Base-by-base conservation (phyloP, 257 asterid genomes). In the Lithospermum erythrorhizon region DNA sequence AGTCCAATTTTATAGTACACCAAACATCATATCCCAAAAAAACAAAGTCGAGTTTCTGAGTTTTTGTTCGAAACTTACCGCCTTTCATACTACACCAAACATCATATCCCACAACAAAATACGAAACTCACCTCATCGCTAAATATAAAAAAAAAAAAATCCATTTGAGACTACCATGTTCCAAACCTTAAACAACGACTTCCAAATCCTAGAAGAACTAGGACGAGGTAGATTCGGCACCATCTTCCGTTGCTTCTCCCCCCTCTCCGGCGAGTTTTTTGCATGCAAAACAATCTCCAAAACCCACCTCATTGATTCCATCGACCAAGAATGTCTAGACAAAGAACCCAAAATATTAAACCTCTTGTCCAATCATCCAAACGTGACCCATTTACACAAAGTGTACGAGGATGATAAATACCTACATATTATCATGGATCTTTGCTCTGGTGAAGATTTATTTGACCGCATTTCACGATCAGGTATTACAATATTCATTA, bases 221-320 rank as follows among this genome's bases (percentile, higher is more conserved):
- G 96, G 97, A 67, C 86, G 90, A 58, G 97, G 97, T 68, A 87
- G 84, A 60, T 90, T 87, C 83, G 96, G 96, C 61, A 76, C 78
- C 64, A 93, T 90, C 75, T 73, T 78, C 84, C 96, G 94, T 73
- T 87, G 96, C 77, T 81, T 68, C 64, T 76, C 81, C 21, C 73
- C 76, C 3, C 2, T 21, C 35, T 62, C 83, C 66, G 65, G 25
- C 30, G 71, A 77, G 3, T 74, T 76, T 25, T 82, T 66, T 45
- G 97, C 97, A 30, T 81, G 91, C 61, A 90, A 90, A 63, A 64
- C 97, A 65, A 83, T 90, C 71, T 55, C 78, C 72, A 90, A 85
- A 20, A 55, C 73, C 59, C 80, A 81, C 55, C 82, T 90, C 47
- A 9, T 75, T 58, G 97, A 90, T 63, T 35, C 89, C 57, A 72